phyloP scores from a whole-genome alignment of 2,329 filamentous ascomycete species.

The Rhinocladiella similis region DNA sequence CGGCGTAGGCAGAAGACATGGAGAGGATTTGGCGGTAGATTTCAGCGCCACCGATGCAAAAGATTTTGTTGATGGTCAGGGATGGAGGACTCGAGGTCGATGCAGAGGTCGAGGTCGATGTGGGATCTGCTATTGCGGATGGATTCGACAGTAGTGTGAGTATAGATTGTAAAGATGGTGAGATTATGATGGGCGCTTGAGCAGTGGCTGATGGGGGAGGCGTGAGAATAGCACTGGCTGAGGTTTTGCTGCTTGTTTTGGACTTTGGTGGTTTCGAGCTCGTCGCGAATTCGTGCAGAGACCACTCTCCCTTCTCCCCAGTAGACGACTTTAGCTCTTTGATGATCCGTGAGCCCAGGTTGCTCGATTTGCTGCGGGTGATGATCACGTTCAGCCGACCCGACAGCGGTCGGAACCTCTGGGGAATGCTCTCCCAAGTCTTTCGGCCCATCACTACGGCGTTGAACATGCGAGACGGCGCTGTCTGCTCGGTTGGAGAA shows the following conservation, averaged over 20 bases:
- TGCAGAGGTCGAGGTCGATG: conserved; percentile 21
- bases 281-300: background rate
- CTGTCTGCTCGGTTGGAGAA: conserved; percentile 24
- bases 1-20: conserved; percentile 6
- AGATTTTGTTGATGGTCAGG: conserved; percentile 58
- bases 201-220: conserved; percentile 10
- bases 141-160: conserved; percentile 17
- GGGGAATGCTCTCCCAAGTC: conserved; percentile 90
- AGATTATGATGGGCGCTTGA: conserved; percentile 19
- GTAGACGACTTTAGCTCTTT: conserved; percentile 36
- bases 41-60: conserved; percentile 86
- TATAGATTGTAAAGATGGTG: conserved; percentile 15
- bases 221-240: conserved; percentile 10
- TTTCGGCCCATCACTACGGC: conserved; percentile 97
- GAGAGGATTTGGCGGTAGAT: conserved; percentile 74
- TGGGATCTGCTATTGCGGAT: background rate
- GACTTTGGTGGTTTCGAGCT: background rate
- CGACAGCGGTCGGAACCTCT: conserved; percentile 73
- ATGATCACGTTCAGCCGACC: conserved; percentile 82
- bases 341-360: conserved; percentile 35
- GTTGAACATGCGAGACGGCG: conserved; percentile 48
- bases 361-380: conserved; percentile 46
- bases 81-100: conserved; percentile 13
- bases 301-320: conserved; percentile 22
- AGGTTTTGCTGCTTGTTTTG: background rate